Base-by-base conservation (phyloP, 176 grass and related monocot genomes). In the Thinopyrum elongatum region DNA sequence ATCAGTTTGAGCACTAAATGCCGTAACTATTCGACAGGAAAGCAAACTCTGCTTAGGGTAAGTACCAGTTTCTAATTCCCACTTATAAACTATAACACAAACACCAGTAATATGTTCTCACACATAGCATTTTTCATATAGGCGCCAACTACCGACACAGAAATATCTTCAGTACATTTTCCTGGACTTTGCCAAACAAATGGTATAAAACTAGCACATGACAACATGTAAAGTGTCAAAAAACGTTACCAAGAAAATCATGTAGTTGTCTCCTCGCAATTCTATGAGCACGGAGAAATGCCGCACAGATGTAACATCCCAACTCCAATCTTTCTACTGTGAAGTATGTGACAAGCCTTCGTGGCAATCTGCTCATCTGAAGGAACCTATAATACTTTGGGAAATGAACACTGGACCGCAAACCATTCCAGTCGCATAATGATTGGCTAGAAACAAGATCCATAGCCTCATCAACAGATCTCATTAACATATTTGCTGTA, bases 401-500 rank as follows among this genome's bases (percentile, higher is more conserved):
- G 60, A 98, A 95, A 38, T 95, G 91, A 6, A 94, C 95, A 42
- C 75, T 94, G 26, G 95, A 94, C 26, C 83, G 88, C 77, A 98
- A 90, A 61, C 89, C 91, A 59, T 94, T 93, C 95, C 95, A 98
- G 58, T 98, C 95, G 30, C 91, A 90, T 79, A 98, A 58, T 38
- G 83, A 39, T 81, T 95, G 85, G 74, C 57, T 84, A 49, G 93
- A 88, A 46, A 98, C 80, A 51, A 91, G 86, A 89, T 98, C 95
- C 93, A 98, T 98, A 86, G 91, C 95, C 80, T 98, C 95, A 84
- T 98, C 95, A 41, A 95, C 95, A 15, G 95, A 98, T 88, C 85
- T 86, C 93, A 98, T 95, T 38, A 98, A 76, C 83, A 98, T 90
- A 86, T 81, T 89, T 78, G 95, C 93, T 29, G 87, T 95, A 67